Conservation (phyloP, 805 yeast genomes). For the Kuraishia capsulata region DNA sequence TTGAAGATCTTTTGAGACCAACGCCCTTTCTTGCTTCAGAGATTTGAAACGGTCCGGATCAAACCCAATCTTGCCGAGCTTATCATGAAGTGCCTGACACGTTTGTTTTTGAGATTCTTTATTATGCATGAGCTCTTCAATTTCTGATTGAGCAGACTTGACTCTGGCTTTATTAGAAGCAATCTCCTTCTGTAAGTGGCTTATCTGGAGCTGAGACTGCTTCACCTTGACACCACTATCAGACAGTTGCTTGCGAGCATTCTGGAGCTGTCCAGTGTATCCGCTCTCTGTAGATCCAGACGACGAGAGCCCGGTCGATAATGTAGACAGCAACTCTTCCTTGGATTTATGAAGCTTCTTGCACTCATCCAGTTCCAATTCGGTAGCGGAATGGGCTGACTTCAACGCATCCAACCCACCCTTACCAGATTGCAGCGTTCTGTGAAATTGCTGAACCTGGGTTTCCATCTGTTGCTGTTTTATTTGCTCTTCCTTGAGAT, state of each 20-base stretch:
- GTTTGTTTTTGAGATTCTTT: constrained; percentile 32
- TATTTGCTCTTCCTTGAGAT: constrained; percentile 41
- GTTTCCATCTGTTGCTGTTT: constrained; percentile 23
- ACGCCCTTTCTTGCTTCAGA: constrained; percentile 35
- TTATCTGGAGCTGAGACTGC: constrained; percentile 48
- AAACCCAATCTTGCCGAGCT: constrained; percentile 48
- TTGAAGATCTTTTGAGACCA: constrained; percentile 33
- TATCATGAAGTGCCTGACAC: constrained; percentile 26
- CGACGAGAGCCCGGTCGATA: constrained; percentile 85
- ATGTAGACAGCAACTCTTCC: constrained; percentile 72
- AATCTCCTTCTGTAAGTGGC: constrained; percentile 47
- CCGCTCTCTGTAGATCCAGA: constrained; percentile 74
- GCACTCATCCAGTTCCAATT: constrained; percentile 30
- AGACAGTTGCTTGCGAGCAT: constrained; percentile 46
- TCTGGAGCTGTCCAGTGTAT: constrained; percentile 61
- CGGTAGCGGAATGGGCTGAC: constrained; percentile 32
- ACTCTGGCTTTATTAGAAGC: constrained; percentile 35
- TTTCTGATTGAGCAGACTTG: constrained; percentile 41
- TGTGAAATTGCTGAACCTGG: constrained; percentile 24
- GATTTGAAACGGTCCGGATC: constrained; percentile 34
- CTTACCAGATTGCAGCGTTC: constrained; percentile 23
- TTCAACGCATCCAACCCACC: constrained; percentile 32
- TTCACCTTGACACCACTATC: constrained; percentile 47
- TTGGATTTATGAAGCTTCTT: constrained; percentile 44
- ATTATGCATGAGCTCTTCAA: constrained; percentile 28